A percentile compares a stretch with the other conserved stretches of the same genome.
These are phyloP conservation scores for Sporodiniella umbellata DNA, from an alignment of 371 early-diverging fungal species.

Conservation along the genomic window DNA sequence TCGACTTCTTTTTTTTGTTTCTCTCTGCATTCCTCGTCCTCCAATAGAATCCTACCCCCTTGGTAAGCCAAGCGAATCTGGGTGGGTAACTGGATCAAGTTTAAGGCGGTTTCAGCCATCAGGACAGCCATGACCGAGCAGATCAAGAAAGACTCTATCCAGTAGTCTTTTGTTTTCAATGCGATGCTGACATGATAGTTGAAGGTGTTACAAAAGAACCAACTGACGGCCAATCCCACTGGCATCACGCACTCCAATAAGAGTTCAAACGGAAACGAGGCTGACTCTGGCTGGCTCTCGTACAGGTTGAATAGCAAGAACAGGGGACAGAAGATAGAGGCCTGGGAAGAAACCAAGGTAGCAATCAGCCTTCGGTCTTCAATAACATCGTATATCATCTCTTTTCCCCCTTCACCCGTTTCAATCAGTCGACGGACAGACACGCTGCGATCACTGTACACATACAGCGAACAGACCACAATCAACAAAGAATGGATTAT, in stretches of 20 bases:
- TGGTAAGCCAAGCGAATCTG: neutral
- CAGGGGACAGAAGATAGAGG: conserved; percentile 27
- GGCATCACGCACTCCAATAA: conserved; percentile 39
- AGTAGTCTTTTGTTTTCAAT: neutral
- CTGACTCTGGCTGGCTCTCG: neutral
- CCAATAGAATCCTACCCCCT: neutral
- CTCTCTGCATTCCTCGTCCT: neutral
- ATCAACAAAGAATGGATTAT: neutral
- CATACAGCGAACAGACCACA: neutral
- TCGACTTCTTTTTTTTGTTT: neutral
- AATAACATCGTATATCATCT: conserved; percentile 12
- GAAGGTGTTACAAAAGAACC: conserved; percentile 39
- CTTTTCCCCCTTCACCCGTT: neutral
- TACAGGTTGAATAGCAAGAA: conserved; percentile 8
- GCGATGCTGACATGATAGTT: conserved; percentile 15
- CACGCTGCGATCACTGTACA: neutral
- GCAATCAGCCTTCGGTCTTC: conserved; percentile 23
- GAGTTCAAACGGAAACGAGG: conserved; percentile 2
- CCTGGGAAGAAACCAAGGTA: conserved; percentile 30
- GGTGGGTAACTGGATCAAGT: neutral
- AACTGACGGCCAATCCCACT: conserved; percentile 38
- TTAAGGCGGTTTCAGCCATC: neutral
- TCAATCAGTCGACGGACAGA: neutral
- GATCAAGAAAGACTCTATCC: neutral
- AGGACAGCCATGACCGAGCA: conserved; percentile 1